Conservation (phyloP, 352 stramenopile species). For the Thalassiosira mediterranea region DNA sequence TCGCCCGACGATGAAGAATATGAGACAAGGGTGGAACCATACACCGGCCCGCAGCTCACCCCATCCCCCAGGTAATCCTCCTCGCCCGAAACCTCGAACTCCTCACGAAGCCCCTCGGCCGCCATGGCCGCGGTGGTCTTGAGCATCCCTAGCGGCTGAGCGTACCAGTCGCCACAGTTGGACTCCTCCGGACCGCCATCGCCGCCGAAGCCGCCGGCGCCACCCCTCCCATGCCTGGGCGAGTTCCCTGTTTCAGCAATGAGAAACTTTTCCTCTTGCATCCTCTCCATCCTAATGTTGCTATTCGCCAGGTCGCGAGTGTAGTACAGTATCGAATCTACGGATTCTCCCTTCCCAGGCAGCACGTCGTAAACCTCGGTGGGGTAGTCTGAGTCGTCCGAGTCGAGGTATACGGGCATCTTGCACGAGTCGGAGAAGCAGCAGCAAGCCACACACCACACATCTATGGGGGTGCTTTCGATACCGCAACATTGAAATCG, state of each 20-base stretch:
- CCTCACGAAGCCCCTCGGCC: slow-evolving; percentile 35
- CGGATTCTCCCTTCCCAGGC: slow-evolving; percentile 57
- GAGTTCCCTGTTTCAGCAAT: slow-evolving; percentile 72
- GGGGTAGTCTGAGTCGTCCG: slow-evolving; percentile 18
- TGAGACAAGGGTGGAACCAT: background rate
- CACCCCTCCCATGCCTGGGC: slow-evolving; percentile 14
- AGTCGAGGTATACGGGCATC: background rate
- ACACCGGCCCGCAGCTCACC: slow-evolving; percentile 7
- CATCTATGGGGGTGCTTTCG: slow-evolving; percentile 67
- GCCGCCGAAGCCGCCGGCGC: background rate
- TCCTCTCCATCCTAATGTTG: slow-evolving; percentile 45
- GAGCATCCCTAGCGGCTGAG: slow-evolving; percentile 23
- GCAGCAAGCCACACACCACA: slow-evolving; percentile 27
- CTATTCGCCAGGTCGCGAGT: slow-evolving; percentile 67
- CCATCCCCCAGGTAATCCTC: slow-evolving; percentile 31
- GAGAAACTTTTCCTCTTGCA: slow-evolving; percentile 70
- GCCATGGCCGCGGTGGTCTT: slow-evolving; percentile 39
- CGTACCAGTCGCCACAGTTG: slow-evolving; percentile 40
- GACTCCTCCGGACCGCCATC: slow-evolving; percentile 1
- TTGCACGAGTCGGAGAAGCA: slow-evolving; percentile 36
- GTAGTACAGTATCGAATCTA: slow-evolving; percentile 84
- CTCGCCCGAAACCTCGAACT: slow-evolving; percentile 50
- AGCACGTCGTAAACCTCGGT: slow-evolving; percentile 37
- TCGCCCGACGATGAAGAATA: background rate
- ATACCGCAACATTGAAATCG: slow-evolving; percentile 64